Evolutionary conservation across 495 filamentous ascomycete species (phyloP).

Genomic region (Aspergillus kassunensis): DNA sequence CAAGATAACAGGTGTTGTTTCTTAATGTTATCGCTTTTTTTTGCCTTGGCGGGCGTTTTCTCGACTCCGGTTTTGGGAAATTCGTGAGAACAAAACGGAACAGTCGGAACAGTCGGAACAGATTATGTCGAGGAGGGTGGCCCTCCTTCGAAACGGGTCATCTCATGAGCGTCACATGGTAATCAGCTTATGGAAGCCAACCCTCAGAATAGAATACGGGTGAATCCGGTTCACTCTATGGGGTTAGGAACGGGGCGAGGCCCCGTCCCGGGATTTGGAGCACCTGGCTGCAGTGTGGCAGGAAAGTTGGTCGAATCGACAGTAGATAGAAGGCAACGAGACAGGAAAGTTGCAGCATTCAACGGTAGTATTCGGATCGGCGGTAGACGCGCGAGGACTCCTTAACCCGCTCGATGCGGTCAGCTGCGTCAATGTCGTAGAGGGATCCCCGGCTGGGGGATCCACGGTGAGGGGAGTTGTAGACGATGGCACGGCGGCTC

Average conservation of each 20-base stretch:
- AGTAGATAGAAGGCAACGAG: neutral
- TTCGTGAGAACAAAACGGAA: too few relatives aligned
- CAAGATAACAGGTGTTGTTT: too few relatives aligned
- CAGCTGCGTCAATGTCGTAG: constrained; percentile 35
- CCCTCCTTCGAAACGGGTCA: neutral
- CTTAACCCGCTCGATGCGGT: constrained; percentile 34
- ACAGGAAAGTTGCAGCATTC: constrained; percentile 6
- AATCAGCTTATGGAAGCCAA: constrained; percentile 2
- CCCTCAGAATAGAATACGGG: constrained; percentile 5
- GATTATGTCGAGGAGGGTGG: too few relatives aligned
- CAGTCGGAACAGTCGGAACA: too few relatives aligned
- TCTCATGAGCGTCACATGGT: constrained; percentile 1
- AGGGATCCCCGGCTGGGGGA: constrained; percentile 42
- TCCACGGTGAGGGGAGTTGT: constrained; percentile 30
- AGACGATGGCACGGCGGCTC: constrained; percentile 34
- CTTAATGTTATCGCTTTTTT: too few relatives aligned
- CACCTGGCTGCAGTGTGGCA: constrained; percentile 9
- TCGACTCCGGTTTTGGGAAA: too few relatives aligned
- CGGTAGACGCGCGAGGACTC: constrained; percentile 30
- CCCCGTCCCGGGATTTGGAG: constrained; percentile 1
- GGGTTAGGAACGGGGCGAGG: neutral
- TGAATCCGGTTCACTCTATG: constrained; percentile 11
- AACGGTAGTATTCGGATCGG: constrained; percentile 31
- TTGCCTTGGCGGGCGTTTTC: too few relatives aligned
- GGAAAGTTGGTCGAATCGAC: constrained; percentile 1